These are phyloP conservation scores for Phytopythium montanum DNA, from an alignment of 352 stramenopile species.

Conservation along the genomic window DNA sequence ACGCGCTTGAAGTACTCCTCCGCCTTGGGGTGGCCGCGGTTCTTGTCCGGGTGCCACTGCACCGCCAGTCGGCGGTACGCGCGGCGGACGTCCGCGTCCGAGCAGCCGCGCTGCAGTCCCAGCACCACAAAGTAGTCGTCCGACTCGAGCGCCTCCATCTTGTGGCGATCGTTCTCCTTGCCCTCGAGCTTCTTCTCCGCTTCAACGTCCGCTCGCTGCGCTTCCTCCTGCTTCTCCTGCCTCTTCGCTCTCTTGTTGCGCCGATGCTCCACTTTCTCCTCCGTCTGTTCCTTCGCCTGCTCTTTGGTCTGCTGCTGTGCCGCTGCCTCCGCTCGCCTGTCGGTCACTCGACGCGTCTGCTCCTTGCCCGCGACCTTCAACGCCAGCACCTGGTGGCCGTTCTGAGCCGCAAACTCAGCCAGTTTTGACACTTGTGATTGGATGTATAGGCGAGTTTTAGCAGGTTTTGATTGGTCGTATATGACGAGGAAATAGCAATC, in stretches of 20 bases:
- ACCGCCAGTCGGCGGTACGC: constrained; percentile 73
- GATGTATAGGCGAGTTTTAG: neutral
- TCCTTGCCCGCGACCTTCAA: neutral
- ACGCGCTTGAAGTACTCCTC: constrained; percentile 91
- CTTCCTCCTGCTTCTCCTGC: neutral
- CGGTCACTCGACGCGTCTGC: neutral
- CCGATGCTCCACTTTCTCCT: neutral
- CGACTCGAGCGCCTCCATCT: constrained; percentile 49
- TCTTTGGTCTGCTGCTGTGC: neutral
- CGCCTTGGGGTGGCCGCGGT: constrained; percentile 69
- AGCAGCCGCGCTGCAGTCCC: constrained; percentile 31
- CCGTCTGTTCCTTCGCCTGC: neutral
- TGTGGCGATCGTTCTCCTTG: neutral
- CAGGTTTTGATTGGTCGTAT: neutral
- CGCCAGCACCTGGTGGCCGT: neutral
- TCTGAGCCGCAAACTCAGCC: neutral
- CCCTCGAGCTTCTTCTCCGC: neutral
- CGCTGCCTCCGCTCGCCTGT: neutral
- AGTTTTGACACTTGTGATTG: neutral
- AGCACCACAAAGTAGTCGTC: constrained; percentile 76
- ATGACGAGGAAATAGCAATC: too few species aligned
- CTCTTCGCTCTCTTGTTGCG: neutral
- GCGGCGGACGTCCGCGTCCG: constrained; percentile 51
- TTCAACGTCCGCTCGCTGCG: neutral
- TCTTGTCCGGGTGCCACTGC: constrained; percentile 94